Conservation (phyloP, 2,329 filamentous ascomycete genomes). For the Aspergillus intermedius region DNA sequence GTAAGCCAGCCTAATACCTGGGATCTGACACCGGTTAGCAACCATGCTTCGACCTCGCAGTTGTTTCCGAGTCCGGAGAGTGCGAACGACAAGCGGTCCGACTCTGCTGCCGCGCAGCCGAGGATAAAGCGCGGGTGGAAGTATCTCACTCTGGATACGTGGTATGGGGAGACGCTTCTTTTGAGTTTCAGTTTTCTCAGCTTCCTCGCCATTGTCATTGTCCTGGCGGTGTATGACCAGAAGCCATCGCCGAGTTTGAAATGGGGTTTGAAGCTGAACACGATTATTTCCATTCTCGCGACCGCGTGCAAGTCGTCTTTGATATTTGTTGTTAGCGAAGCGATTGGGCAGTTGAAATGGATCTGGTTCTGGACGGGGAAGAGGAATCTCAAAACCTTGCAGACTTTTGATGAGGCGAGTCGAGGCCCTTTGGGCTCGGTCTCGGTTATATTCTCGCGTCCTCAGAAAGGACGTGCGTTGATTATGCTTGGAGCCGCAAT, state of each 20-base stretch:
- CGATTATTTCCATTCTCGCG: constrained; percentile 12
- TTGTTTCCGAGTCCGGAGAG: too few relatives aligned
- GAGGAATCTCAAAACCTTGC: constrained; percentile 9
- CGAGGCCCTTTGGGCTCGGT: constrained; percentile 16
- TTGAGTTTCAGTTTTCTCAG: constrained; percentile 9
- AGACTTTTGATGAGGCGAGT: constrained; percentile 17
- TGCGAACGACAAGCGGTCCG: too few relatives aligned
- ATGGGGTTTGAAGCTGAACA: constrained; percentile 9
- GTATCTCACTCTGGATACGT: constrained; percentile 8
- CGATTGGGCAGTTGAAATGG: constrained; percentile 19
- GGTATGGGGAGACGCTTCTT: constrained; percentile 10
- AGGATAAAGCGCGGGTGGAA: neutral
- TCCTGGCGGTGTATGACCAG: constrained; percentile 10
- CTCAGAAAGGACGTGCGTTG: too few relatives aligned
- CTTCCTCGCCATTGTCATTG: constrained; percentile 7
- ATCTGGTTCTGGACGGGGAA: constrained; percentile 10
- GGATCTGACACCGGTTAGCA: too few relatives aligned
- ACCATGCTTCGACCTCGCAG: too few relatives aligned
- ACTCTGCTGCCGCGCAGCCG: too few relatives aligned
- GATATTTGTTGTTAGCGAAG: constrained; percentile 10
- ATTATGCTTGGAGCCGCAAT: too few relatives aligned
- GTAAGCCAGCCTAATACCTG: too few relatives aligned
- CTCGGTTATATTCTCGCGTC: neutral
- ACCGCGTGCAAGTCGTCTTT: constrained; percentile 13
- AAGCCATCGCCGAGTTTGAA: constrained; percentile 9